Base-by-base conservation (phyloP, 495 filamentous ascomycete genomes). In the Talaromyces thailandensis region DNA sequence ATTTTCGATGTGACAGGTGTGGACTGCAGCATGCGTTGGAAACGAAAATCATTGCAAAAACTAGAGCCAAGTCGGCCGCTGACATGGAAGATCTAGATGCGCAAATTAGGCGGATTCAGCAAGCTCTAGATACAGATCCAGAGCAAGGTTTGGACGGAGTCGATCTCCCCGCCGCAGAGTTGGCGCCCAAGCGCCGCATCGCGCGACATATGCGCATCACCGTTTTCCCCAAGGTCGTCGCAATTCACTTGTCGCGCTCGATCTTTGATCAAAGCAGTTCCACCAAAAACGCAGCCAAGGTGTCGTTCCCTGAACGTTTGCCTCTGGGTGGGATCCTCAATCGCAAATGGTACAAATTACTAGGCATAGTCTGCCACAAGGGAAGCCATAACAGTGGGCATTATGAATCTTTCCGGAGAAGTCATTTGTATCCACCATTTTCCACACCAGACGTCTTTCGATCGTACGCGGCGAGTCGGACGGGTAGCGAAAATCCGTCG, bases 331-430 rank as follows among this genome's bases (percentile, higher is more conserved):
- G 91, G 2, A 79, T 98, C 18, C 74, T 95, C 21, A 83, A 86
- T 57, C 86, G 86, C 64, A 88, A 84, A 61, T 88, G 81, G 65
- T 99, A 96, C 78, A 91, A 87, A 66, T 81, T 99, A 3, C 84
- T 95, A 2, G 90, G 88, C 11, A 86, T 96, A 48, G 88, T 99
- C 56, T 94, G 89, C 28, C 94, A 99, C 69, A 96, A 96, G 69
- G 94, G 94, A 21, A 95, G 89, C 63, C 94, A 99, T 74, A 86
- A 96, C 66, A 96, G 91, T 63, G 94, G 94, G 1, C 94, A 99
- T 71, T 99, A 99, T 73, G 94, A 99, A 71, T 91, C 92, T 1
- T 98, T 98, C 74, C 83, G 94, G 29, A 84, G 94, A n/a, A 96
- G 97, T 71, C 85, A 86, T 62, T 69, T 87, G 40, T 86, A 81